These are phyloP conservation scores for Hypomontagnella monticulosa DNA, from an alignment of 495 filamentous ascomycete species.

Conservation along the genomic window DNA sequence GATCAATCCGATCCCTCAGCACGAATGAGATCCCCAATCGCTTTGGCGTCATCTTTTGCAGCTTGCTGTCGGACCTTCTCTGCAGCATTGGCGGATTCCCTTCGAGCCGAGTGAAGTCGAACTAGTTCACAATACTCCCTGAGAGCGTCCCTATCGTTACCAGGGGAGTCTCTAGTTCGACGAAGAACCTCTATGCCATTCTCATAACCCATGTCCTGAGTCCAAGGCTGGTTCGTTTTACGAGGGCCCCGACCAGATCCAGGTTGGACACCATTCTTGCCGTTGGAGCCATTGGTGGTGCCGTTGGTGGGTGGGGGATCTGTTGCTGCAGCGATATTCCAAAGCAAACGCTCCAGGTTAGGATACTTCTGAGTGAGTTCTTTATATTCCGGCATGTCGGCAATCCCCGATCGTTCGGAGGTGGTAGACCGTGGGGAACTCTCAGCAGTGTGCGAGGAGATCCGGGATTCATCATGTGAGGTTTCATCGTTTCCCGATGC, in stretches of 20 bases:
- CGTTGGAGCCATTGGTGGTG: neutral
- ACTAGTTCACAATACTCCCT: slow-evolving; percentile 45
- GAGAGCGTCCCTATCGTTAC: slow-evolving; percentile 45
- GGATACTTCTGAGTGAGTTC: slow-evolving; percentile 40
- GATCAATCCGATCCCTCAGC: slow-evolving; percentile 39
- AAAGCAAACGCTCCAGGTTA: slow-evolving; percentile 40
- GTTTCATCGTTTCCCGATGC: neutral
- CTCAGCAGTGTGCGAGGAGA: neutral
- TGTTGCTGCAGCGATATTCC: slow-evolving; percentile 44
- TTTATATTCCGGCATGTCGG: slow-evolving; percentile 44
- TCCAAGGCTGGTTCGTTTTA: slow-evolving; percentile 39
- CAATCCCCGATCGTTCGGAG: slow-evolving; percentile 31
- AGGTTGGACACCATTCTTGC: neutral
- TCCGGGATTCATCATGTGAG: neutral
- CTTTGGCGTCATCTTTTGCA: slow-evolving; percentile 46
- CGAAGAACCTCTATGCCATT: slow-evolving; percentile 41
- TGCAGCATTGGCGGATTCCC: slow-evolving; percentile 8
- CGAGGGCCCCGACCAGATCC: slow-evolving; percentile 8
- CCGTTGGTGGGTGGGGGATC: slow-evolving; percentile 33
- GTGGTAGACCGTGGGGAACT: neutral
- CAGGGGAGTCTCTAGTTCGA: slow-evolving; percentile 37
- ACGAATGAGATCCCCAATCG: slow-evolving; percentile 49
- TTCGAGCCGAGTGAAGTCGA: slow-evolving; percentile 27
- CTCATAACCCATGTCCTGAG: slow-evolving; percentile 40
- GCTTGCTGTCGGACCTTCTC: slow-evolving; percentile 22